phyloP scores from a whole-genome alignment of 176 grass and related monocot species.

The Zizania latifolia region DNA sequence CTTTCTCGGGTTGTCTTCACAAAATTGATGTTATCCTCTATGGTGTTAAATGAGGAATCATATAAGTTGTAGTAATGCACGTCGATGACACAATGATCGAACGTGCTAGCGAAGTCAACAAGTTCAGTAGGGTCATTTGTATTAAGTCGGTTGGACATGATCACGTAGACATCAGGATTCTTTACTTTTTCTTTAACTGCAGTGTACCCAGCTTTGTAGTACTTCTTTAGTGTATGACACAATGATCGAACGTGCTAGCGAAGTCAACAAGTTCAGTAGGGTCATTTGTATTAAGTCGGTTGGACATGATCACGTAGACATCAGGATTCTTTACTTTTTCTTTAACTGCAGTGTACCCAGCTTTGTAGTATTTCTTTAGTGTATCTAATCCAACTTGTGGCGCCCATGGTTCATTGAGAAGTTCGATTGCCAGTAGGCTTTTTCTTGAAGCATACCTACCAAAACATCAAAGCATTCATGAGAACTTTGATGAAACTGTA shows the following conservation, averaged over 20 bases:
- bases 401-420: conserved; percentile 55
- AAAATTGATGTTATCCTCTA: conserved; percentile 43
- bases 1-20: conserved; percentile 11
- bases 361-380: conserved; percentile 45
- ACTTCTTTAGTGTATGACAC: conserved; percentile 39
- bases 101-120: conserved; percentile 27
- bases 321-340: neutral
- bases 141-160: conserved; percentile 40
- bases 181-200: conserved; percentile 24
- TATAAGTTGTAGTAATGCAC: conserved; percentile 55
- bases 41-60: neutral
- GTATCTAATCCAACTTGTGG: conserved; percentile 26
- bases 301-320: conserved; percentile 49
- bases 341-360: conserved; percentile 29
- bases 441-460: conserved; percentile 29
- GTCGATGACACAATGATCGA: conserved; percentile 27
- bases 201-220: conserved; percentile 37
- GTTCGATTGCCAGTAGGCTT: conserved; percentile 35
- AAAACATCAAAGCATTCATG: neutral
- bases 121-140: conserved; percentile 19
- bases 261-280: conserved; percentile 41
- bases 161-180: conserved; percentile 19
- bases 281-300: neutral
- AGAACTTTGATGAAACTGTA: no score
- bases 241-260: conserved; percentile 13